Evolutionary conservation across 768 basidiomycete species (phyloP).

Genomic region (Russula sp.): DNA sequence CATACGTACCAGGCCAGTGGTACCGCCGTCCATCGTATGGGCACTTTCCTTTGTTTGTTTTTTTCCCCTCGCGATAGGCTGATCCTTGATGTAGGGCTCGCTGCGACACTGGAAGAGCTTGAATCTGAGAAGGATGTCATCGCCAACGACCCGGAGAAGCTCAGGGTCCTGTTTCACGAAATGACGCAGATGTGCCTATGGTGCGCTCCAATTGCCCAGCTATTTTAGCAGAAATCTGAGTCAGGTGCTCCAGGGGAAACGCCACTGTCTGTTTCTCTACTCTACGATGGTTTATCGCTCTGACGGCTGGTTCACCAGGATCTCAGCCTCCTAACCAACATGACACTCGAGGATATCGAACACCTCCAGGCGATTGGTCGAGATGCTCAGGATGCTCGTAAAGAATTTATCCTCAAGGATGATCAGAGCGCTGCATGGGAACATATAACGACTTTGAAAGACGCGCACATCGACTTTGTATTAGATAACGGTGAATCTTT

Average conservation of each 20-base stretch:
- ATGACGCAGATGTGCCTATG: conserved; percentile 91
- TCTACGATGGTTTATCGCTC: neutral
- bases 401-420: conserved; percentile 75
- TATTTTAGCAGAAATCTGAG: neutral
- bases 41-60: neutral
- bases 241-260: conserved; percentile 62
- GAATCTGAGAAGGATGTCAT: conserved; percentile 41
- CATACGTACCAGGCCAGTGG: conserved; percentile 76
- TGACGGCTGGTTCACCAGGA: conserved; percentile 44
- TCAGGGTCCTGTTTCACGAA: conserved; percentile 64
- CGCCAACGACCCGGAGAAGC: conserved; percentile 41
- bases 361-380: conserved; percentile 75
- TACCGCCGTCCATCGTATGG: conserved; percentile 68
- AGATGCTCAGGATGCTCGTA: conserved; percentile 71
- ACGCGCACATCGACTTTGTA: conserved; percentile 70
- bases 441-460: conserved; percentile 47
- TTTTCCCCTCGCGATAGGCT: neutral
- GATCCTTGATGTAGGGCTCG: conserved; percentile 48
- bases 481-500: conserved; percentile 71
- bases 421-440: conserved; percentile 74
- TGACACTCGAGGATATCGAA: conserved; percentile 76
- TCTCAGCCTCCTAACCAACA: conserved; percentile 80
- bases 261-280: conserved; percentile 57
- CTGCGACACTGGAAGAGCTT: conserved; percentile 63
- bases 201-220: conserved; percentile 31